Percentiles rank a stretch among this genome's conserved stretches.
Evolutionary conservation across 352 stramenopile genomes (phyloP).

Genomic region (Saprolegnia diclina): DNA sequence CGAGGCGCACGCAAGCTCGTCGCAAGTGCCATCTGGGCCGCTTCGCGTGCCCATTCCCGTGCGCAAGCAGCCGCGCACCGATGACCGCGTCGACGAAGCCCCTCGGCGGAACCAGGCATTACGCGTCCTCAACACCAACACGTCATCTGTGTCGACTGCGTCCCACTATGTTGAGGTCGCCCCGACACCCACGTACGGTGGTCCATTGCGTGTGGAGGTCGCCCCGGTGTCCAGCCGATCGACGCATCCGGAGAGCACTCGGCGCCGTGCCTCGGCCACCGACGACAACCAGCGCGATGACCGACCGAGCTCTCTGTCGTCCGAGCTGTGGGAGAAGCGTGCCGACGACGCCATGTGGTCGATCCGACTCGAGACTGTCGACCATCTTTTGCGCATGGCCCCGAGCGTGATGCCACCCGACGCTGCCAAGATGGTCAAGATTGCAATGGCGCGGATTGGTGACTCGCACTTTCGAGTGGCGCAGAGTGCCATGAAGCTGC

Average conservation of each 20-base stretch:
- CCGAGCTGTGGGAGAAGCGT: background rate
- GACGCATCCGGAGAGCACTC: background rate
- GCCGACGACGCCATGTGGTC: slow-evolving; percentile 39
- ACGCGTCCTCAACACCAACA: background rate
- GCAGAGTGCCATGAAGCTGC: slow-evolving; percentile 55
- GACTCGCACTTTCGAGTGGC: slow-evolving; percentile 72
- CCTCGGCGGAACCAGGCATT: background rate
- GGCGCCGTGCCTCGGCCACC: background rate
- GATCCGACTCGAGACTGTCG: slow-evolving; percentile 50
- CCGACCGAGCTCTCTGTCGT: background rate
- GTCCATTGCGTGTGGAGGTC: background rate
- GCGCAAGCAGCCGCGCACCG: background rate
- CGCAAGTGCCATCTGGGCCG: background rate
- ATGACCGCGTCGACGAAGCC: background rate
- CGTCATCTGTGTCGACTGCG: background rate
- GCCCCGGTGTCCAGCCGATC: background rate
- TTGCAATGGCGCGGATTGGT: slow-evolving; percentile 48
- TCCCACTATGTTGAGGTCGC: background rate
- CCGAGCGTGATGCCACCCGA: background rate
- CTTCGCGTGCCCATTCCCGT: background rate
- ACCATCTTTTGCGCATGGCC: background rate
- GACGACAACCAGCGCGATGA: slow-evolving; percentile 4
- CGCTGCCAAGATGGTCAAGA: background rate
- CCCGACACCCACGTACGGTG: background rate
- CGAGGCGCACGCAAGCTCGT: background rate